Percentiles rank a stretch among this genome's conserved stretches.
phyloP scores from a whole-genome alignment of 805 yeast genomes.

The Grigorovia yakushimaensis region DNA sequence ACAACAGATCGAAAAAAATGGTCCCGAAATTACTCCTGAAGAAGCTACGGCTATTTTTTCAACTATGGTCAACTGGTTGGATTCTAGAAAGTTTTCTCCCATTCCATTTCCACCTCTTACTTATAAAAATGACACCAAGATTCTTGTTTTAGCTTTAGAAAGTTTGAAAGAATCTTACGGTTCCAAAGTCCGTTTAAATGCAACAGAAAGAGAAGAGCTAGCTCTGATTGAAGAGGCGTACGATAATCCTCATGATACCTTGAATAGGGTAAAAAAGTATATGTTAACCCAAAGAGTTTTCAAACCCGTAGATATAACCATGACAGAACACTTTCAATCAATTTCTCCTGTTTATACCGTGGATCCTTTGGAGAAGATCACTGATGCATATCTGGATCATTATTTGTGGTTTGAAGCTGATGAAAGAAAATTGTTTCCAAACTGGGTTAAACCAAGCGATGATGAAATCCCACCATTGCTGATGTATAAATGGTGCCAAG shows the following conservation, averaged over 20 bases:
- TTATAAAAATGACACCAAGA: conserved; percentile 87
- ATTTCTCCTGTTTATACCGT: conserved; percentile 78
- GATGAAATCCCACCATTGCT: conserved; percentile 86
- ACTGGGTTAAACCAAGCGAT: conserved; percentile 94
- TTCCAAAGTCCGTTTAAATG: conserved; percentile 67
- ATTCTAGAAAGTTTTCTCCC: conserved; percentile 69
- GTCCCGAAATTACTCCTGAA: conserved; percentile 76
- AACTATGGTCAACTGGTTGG: conserved; percentile 88
- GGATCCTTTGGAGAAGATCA: conserved; percentile 88
- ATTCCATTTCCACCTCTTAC: conserved; percentile 90
- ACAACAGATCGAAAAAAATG: conserved; percentile 64
- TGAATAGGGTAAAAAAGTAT: conserved; percentile 73
- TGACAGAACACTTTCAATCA: conserved; percentile 85
- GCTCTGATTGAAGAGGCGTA: conserved; percentile 93
- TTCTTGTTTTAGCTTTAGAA: conserved; percentile 82
- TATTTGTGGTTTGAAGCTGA: conserved; percentile 95
- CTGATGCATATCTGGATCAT: conserved; percentile 93
- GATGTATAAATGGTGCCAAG: conserved; percentile 91
- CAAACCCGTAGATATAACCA: conserved; percentile 75
- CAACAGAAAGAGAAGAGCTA: conserved; percentile 83
- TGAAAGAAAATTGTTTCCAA: conserved; percentile 77
- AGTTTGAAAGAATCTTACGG: conserved; percentile 72
- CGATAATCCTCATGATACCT: conserved; percentile 91
- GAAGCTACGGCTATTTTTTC: conserved; percentile 84
- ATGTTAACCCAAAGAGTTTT: conserved; percentile 83